These are phyloP conservation scores for Naganishia vishniacii DNA, from an alignment of 768 basidiomycete species.

Conservation along the genomic window DNA sequence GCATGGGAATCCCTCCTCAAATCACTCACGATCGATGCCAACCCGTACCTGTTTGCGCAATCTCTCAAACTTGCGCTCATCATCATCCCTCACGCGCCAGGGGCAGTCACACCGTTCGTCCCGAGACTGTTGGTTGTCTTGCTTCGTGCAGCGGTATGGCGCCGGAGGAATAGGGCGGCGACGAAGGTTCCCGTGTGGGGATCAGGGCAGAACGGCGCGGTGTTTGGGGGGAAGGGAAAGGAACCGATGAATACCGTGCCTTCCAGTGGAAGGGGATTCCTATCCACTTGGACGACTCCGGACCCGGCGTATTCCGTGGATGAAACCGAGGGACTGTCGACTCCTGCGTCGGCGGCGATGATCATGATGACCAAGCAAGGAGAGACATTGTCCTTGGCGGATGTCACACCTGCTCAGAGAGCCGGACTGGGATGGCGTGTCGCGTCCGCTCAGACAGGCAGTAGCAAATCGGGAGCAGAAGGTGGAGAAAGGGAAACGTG, in stretches of 20 bases:
- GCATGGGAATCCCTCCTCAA: not conserved
- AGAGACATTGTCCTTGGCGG: not conserved
- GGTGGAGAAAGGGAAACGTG: too few relatives aligned
- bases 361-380: not conserved
- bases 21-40: not conserved
- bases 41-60: not conserved
- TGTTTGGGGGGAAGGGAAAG: too few relatives aligned
- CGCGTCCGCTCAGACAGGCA: not conserved
- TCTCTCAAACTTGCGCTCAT: not conserved
- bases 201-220: not conserved
- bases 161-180: not conserved
- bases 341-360: not conserved
- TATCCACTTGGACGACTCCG: not conserved
- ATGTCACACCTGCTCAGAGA: not conserved
- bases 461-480: not conserved
- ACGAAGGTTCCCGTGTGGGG: conserved; percentile 9
- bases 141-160: not conserved
- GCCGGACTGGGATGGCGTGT: conserved; percentile 1
- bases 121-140: not conserved
- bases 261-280: conserved; percentile 3
- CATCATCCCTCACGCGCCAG: conserved; percentile 12
- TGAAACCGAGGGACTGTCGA: not conserved
- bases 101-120: not conserved
- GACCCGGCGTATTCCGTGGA: not conserved
- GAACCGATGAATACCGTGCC: conserved; percentile 8